Evolutionary conservation across 1,284 basidiomycete species (phyloP).

Genomic region (Pseudozyma sp.): DNA sequence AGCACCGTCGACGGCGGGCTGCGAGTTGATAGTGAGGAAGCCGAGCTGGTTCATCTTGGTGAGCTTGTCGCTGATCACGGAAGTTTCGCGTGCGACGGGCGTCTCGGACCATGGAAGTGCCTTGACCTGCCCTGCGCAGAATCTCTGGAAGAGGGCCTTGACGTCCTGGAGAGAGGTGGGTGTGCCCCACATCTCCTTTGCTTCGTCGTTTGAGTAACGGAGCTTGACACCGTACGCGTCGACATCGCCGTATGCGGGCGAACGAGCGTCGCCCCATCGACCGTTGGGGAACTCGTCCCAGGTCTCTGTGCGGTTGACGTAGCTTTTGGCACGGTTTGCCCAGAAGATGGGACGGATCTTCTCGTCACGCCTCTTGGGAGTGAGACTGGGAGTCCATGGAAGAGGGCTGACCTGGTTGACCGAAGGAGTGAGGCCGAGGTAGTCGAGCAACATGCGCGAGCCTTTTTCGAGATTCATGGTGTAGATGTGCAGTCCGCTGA

Average conservation of each 20-base stretch:
- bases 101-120: conserved; percentile 97
- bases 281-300: conserved; percentile 99
- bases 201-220: conserved; percentile 80
- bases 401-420: conserved; percentile 64
- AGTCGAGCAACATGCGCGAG: conserved; percentile 67
- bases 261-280: conserved; percentile 94
- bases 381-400: conserved; percentile 66
- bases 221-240: conserved; percentile 82
- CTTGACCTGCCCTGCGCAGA: conserved; percentile 68
- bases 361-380: conserved; percentile 66
- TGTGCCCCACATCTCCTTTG: conserved; percentile 67
- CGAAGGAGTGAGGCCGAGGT: conserved; percentile 62
- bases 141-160: conserved; percentile 68
- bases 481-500: conserved; percentile 68
- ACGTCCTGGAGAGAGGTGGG: conserved; percentile 55
- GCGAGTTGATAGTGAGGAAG: conserved; percentile 94
- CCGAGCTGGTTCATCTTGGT: conserved; percentile 87
- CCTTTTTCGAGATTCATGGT: conserved; percentile 69
- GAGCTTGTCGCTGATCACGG: conserved; percentile 82
- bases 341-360: conserved; percentile 68
- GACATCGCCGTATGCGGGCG: conserved; percentile 96
- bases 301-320: conserved; percentile 68
- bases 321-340: conserved; percentile 66
- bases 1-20: conserved; percentile 88
- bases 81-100: conserved; percentile 84